Evolutionary conservation across 768 basidiomycete genomes (phyloP).

Genomic region (Xerocomellus dryophilus): DNA sequence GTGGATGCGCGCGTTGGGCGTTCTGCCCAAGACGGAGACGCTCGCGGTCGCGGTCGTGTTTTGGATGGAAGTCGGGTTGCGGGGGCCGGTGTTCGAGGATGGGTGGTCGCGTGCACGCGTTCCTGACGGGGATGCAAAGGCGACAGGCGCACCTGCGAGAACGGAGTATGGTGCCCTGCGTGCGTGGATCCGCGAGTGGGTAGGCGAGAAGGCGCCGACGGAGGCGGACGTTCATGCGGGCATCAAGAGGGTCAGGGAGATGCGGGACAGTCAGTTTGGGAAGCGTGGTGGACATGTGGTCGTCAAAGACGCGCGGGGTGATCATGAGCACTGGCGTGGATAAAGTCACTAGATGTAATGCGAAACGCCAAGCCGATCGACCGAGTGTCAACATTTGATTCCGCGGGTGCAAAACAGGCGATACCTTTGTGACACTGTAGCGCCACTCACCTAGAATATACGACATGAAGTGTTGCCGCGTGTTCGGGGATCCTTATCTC

Average conservation of each 20-base stretch:
- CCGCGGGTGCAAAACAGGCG: conserved; percentile 2
- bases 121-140: neutral
- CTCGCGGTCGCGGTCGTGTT: conserved; percentile 62
- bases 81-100: conserved; percentile 55
- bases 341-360: neutral
- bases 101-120: conserved; percentile 27
- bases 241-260: conserved; percentile 26
- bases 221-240: conserved; percentile 36
- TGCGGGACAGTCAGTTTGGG: conserved; percentile 26
- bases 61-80: conserved; percentile 68
- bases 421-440: neutral
- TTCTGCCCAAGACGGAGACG: conserved; percentile 53
- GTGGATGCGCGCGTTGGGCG: conserved; percentile 66
- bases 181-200: conserved; percentile 58
- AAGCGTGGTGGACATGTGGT: conserved; percentile 6
- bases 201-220: conserved; percentile 47
- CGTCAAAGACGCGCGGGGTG: neutral
- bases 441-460: neutral
- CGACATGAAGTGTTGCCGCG: neutral
- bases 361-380: neutral
- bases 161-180: conserved; percentile 28
- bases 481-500: neutral
- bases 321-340: neutral
- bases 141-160: neutral
- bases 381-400: neutral